phyloP scores from a whole-genome alignment of 208 protist species.

The Paratrypanosoma confusum region DNA sequence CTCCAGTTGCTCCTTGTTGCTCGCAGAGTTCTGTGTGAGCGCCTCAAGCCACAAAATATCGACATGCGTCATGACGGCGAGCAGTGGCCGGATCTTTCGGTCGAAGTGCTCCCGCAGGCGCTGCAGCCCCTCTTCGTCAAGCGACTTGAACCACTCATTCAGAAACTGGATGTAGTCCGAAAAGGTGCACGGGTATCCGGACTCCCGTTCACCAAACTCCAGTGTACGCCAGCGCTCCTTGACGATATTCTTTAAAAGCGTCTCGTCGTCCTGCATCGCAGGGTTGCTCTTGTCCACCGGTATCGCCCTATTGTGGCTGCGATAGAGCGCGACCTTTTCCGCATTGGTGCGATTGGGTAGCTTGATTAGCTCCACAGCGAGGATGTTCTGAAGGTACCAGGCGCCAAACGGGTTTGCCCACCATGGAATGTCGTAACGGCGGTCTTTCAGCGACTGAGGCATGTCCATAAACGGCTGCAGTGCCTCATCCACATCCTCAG shows the following conservation, averaged over 20 bases:
- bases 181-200: conserved; percentile 84
- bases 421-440: conserved; percentile 88
- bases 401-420: conserved; percentile 90
- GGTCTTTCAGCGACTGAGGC: conserved; percentile 86
- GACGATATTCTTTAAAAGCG: conserved; percentile 75
- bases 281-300: conserved; percentile 31
- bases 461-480: conserved; percentile 92
- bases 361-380: conserved; percentile 83
- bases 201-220: conserved; percentile 84
- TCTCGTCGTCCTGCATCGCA: conserved; percentile 65
- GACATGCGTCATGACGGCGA: conserved; percentile 87
- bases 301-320: conserved; percentile 34
- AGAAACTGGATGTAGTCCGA: conserved; percentile 91
- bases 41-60: conserved; percentile 87
- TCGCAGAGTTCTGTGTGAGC: conserved; percentile 80
- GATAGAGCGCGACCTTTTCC: conserved; percentile 85
- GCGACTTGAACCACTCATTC: conserved; percentile 90
- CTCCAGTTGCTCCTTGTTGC: conserved; percentile 82
- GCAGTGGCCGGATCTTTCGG: conserved; percentile 80
- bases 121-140: conserved; percentile 87
- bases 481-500: conserved; percentile 86
- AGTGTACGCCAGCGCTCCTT: conserved; percentile 85
- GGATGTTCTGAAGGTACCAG: conserved; percentile 89
- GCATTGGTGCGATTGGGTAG: conserved; percentile 78
- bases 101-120: conserved; percentile 88